Evolutionary conservation across 2,329 filamentous ascomycete species (phyloP).

Genomic region (Colletotrichum tropicicola): DNA sequence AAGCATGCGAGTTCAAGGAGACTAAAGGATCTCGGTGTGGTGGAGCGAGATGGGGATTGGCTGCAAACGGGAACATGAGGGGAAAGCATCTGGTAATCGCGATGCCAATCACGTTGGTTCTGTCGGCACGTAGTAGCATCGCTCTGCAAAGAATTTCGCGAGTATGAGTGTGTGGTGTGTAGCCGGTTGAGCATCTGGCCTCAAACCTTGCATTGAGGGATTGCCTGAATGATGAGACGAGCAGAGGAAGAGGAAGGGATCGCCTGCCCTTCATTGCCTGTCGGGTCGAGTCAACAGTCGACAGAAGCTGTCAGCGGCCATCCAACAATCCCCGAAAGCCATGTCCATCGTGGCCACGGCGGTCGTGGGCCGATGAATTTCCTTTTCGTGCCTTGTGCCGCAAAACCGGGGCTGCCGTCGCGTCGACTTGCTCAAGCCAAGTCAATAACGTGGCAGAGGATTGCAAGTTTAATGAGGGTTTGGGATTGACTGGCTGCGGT

Average conservation of each 20-base stretch:
- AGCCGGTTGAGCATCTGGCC: no score
- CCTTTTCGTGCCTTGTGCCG: background rate
- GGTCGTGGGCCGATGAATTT: background rate
- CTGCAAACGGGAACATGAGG: background rate
- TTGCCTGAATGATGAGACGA: no score
- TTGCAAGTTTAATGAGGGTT: constrained; percentile 27
- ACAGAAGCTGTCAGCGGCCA: no score
- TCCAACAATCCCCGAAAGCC: no score
- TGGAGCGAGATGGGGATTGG: constrained; percentile 6
- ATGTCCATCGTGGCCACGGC: no score
- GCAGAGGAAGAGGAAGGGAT: no score
- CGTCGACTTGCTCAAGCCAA: background rate
- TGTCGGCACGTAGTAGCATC: background rate
- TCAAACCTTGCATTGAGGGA: no score
- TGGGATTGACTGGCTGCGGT: constrained; percentile 23
- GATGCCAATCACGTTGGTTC: background rate
- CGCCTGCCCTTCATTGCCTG: no score
- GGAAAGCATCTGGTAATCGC: background rate
- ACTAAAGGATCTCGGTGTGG: background rate
- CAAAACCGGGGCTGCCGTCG: constrained; percentile 15
- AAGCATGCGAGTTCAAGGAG: background rate
- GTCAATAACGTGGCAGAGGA: constrained; percentile 20
- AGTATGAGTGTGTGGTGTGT: no score
- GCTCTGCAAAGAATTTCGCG: no score
- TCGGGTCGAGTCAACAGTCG: no score